phyloP scores from a whole-genome alignment of 805 yeast genomes.

The Candida nanaspora region DNA sequence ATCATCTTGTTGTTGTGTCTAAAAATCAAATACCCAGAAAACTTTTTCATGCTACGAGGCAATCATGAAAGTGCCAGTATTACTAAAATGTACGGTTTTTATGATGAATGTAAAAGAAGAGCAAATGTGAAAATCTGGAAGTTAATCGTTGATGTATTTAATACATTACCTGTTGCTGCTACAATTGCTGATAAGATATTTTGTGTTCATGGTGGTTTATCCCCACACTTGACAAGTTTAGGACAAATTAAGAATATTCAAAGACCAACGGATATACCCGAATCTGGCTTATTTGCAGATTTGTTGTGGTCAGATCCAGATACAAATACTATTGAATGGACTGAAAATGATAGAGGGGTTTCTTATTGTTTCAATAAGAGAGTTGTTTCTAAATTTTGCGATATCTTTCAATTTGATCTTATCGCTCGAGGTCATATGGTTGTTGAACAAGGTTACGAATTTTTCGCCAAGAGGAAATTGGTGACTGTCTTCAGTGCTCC shows the following conservation, averaged over 20 bases:
- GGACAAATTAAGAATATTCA: conserved; percentile 64
- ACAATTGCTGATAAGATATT: conserved; percentile 51
- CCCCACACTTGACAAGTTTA: conserved; percentile 61
- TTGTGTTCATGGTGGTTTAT: conserved; percentile 66
- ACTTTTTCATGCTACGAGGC: conserved; percentile 53
- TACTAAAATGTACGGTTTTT: conserved; percentile 53
- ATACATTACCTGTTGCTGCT: conserved; percentile 55
- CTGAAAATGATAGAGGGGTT: conserved; percentile 78
- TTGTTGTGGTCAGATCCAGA: conserved; percentile 82
- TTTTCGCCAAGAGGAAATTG: conserved; percentile 63
- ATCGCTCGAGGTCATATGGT: conserved; percentile 86
- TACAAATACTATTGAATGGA: conserved; percentile 44
- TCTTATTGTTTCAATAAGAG: conserved; percentile 70
- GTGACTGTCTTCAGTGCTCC: conserved; percentile 82
- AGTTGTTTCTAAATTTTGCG: conserved; percentile 64
- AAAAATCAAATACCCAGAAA: conserved; percentile 53
- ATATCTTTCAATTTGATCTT: conserved; percentile 63
- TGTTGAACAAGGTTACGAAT: conserved; percentile 83
- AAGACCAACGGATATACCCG: conserved; percentile 82
- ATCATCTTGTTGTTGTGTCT: conserved; percentile 43
- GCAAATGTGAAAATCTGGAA: conserved; percentile 43
- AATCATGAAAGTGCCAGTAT: conserved; percentile 54
- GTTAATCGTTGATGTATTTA: conserved; percentile 46
- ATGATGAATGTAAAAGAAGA: conserved; percentile 54
- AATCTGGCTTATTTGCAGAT: conserved; percentile 70